Evolutionary conservation across 2,329 filamentous ascomycete species (phyloP).

Genomic region (Apiospora aurea): DNA sequence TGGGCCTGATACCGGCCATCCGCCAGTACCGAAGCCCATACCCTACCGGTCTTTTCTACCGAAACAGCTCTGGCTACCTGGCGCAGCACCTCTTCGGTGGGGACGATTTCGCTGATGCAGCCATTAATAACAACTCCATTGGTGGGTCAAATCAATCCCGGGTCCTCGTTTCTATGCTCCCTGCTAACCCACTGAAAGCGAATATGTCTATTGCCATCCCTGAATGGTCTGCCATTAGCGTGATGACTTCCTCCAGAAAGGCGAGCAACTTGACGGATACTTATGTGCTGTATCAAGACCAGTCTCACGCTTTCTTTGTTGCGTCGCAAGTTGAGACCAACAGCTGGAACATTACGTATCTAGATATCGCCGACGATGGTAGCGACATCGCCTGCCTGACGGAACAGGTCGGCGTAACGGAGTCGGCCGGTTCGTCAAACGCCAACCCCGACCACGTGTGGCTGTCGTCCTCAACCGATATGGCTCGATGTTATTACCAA

Average conservation of each 20-base stretch:
- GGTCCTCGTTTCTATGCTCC: not conserved
- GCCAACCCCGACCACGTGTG: slow-evolving; percentile 3
- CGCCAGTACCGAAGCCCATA: slow-evolving; percentile 14
- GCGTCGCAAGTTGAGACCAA: slow-evolving; percentile 31
- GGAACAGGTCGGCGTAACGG: slow-evolving; percentile 27
- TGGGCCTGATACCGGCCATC: slow-evolving; percentile 18
- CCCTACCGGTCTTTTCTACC: slow-evolving; percentile 22
- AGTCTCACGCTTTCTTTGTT: slow-evolving; percentile 29
- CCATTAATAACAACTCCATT: not conserved
- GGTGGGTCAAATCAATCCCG: not conserved
- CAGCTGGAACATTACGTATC: slow-evolving; percentile 32
- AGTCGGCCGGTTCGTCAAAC: not conserved
- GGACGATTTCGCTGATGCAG: not conserved
- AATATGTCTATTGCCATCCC: slow-evolving; percentile 27
- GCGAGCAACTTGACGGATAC: slow-evolving; percentile 32
- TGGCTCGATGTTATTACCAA: slow-evolving; percentile 35
- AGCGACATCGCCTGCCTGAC: slow-evolving; percentile 34
- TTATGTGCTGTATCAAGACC: slow-evolving; percentile 36
- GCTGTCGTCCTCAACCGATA: slow-evolving; percentile 29
- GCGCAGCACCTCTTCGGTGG: slow-evolving; percentile 22
- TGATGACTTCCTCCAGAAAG: slow-evolving; percentile 30
- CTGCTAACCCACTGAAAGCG: not conserved
- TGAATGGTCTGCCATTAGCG: slow-evolving; percentile 32
- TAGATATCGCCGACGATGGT: slow-evolving; percentile 31
- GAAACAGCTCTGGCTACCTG: slow-evolving; percentile 19